Evolutionary conservation across 306 rosid genomes (phyloP).

Genomic region (Corylus heterophylla): DNA sequence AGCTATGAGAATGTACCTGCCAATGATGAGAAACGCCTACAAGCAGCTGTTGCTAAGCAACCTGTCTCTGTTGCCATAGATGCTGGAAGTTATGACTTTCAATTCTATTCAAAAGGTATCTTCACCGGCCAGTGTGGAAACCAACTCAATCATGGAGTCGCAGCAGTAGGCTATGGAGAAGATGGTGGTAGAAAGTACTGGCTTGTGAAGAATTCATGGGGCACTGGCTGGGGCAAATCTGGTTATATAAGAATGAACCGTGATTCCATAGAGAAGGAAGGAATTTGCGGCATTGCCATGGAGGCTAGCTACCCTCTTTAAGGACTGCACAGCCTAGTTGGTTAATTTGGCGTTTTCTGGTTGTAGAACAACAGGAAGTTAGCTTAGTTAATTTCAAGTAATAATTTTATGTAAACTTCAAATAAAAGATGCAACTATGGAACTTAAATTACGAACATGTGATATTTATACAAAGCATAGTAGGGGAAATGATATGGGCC

Average conservation of each 20-base stretch:
- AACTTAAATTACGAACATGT: conserved; percentile 23
- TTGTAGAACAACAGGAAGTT: conserved; percentile 18
- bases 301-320: conserved; percentile 65
- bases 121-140: conserved; percentile 56
- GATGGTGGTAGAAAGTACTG: conserved; percentile 49
- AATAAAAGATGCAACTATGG: conserved; percentile 16
- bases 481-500: neutral
- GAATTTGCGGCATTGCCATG: conserved; percentile 72
- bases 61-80: conserved; percentile 71
- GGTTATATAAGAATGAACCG: conserved; percentile 57
- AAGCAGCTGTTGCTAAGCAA: conserved; percentile 65
- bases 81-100: conserved; percentile 50
- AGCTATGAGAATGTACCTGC: conserved; percentile 57
- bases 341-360: conserved; percentile 22
- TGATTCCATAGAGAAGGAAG: conserved; percentile 32
- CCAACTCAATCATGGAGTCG: conserved; percentile 65
- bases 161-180: conserved; percentile 70
- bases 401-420: conserved; percentile 5
- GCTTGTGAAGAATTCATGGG: conserved; percentile 83
- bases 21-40: conserved; percentile 46
- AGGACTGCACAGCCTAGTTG: conserved; percentile 25
- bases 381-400: conserved; percentile 12
- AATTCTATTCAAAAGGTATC: conserved; percentile 59
- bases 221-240: conserved; percentile 62
- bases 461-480: conserved; percentile 13